Evolutionary conservation across 345 rosid species (phyloP).

Genomic region (Stellera chamaejasme): DNA sequence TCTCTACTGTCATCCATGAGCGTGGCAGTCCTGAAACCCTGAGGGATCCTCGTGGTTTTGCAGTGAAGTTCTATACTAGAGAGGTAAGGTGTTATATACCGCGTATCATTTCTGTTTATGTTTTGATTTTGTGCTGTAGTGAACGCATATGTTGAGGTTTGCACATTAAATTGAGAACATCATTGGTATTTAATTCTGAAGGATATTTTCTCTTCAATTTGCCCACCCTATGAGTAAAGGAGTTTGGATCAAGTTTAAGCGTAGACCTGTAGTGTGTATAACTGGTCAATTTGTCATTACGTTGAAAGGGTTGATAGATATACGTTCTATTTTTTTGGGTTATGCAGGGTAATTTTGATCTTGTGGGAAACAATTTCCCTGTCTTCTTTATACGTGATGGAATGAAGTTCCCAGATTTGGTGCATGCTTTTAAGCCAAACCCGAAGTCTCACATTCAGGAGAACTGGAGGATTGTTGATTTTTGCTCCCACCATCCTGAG

Average conservation of each 20-base stretch:
- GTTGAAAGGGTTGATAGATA: too few species aligned
- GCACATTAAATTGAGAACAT: too few species aligned
- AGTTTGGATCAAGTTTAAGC: too few species aligned
- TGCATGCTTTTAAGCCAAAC: constrained; percentile 93
- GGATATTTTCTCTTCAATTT: too few species aligned
- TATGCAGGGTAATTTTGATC: constrained; percentile 97
- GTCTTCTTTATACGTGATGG: constrained; percentile 96
- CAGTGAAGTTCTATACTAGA: constrained; percentile 95
- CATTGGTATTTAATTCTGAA: too few species aligned
- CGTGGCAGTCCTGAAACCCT: constrained; percentile 99
- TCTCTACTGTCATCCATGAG: constrained; percentile 97
- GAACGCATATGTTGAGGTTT: too few species aligned
- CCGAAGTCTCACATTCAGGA: constrained; percentile 96
- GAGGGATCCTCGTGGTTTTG: constrained; percentile 96
- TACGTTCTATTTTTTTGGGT: background rate
- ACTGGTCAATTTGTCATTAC: too few species aligned
- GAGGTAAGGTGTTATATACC: constrained; percentile 48
- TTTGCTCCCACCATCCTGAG: constrained; percentile 95
- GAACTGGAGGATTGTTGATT: constrained; percentile 90
- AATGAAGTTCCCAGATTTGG: constrained; percentile 93
- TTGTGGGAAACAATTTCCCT: constrained; percentile 97
- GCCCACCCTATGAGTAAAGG: too few species aligned
- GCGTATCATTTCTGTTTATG: too few species aligned
- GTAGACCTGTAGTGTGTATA: too few species aligned
- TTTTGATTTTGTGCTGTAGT: too few species aligned